Evolutionary conservation across 2,329 filamentous ascomycete genomes (phyloP).

Genomic region (Aspergillus uvarum): DNA sequence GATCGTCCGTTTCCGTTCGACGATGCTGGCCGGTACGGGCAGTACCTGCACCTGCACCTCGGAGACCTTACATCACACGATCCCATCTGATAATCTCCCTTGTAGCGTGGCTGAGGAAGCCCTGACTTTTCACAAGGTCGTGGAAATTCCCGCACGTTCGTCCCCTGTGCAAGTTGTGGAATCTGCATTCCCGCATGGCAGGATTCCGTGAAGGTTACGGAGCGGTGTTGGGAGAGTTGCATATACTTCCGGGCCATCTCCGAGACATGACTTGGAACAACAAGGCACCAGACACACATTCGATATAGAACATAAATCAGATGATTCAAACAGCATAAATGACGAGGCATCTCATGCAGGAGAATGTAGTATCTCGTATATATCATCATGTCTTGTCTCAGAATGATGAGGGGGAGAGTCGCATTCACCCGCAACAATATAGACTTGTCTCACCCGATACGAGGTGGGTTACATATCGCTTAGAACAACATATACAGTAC

Average conservation of each 20-base stretch:
- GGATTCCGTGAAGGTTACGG: background rate
- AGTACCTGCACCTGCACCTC: background rate
- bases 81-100: background rate
- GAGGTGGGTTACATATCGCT: background rate
- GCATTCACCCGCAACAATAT: background rate
- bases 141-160: background rate
- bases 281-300: background rate
- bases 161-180: background rate
- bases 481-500: background rate
- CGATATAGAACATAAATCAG: background rate
- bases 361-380: background rate
- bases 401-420: background rate
- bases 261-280: background rate
- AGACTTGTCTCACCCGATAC: background rate
- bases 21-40: background rate
- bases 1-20: slow-evolving; percentile 8
- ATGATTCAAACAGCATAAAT: background rate
- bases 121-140: background rate
- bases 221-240: background rate
- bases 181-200: background rate
- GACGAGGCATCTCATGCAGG: background rate
- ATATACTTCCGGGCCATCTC: background rate
- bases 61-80: slow-evolving; percentile 3
- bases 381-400: background rate
- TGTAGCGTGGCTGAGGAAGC: background rate